Conservation (phyloP, 805 yeast species). For the Pichia heedii region DNA sequence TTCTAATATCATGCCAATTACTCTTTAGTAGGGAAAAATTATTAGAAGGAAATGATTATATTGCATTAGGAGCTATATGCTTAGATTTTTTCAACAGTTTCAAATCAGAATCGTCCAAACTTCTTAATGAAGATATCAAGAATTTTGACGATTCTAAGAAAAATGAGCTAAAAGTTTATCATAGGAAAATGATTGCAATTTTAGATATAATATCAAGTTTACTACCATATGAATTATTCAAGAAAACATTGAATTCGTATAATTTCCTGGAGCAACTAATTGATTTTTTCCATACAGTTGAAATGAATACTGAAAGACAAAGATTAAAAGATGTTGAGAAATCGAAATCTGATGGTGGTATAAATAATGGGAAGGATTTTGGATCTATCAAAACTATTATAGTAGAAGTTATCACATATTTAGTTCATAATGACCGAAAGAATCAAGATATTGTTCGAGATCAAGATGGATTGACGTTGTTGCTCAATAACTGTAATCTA, state of each 20-base stretch:
- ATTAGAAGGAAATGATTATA: constrained; percentile 1
- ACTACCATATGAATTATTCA: constrained; percentile 32
- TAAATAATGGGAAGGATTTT: constrained; percentile 27
- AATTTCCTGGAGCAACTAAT: constrained; percentile 29
- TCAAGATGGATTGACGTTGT: constrained; percentile 57
- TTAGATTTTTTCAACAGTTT: constrained; percentile 24
- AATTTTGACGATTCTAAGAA: constrained; percentile 4
- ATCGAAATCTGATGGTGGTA: background rate
- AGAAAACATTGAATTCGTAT: constrained; percentile 34
- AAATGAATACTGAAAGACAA: constrained; percentile 30
- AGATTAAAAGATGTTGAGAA: constrained; percentile 23
- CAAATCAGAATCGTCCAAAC: constrained; percentile 5
- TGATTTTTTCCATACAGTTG: constrained; percentile 31
- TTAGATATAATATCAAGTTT: constrained; percentile 37
- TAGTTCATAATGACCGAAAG: constrained; percentile 41
- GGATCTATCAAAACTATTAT: constrained; percentile 61
- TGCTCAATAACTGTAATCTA: constrained; percentile 73
- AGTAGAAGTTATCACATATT: constrained; percentile 54
- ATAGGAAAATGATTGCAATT: constrained; percentile 16
- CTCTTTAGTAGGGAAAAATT: background rate
- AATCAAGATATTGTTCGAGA: constrained; percentile 64
- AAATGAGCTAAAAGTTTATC: constrained; percentile 3
- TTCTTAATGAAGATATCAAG: background rate
- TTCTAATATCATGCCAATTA: constrained; percentile 3
- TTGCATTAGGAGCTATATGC: constrained; percentile 4